These are phyloP conservation scores for Ophiostoma pallidulum DNA, from an alignment of 2,329 filamentous ascomycete genomes.

Conservation along the genomic window DNA sequence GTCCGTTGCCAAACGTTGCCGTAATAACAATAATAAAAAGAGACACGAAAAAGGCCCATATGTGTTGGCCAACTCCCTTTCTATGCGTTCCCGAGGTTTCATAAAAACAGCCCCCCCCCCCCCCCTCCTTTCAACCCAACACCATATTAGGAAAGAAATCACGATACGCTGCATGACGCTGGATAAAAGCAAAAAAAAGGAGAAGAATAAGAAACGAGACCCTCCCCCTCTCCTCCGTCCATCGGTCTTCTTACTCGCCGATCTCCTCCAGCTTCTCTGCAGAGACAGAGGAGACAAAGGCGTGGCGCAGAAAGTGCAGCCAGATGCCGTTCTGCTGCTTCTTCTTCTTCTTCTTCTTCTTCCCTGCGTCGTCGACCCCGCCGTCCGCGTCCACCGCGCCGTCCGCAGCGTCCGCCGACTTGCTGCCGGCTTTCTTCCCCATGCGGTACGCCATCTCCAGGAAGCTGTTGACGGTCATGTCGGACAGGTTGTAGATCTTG, in stretches of 20 bases:
- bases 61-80: too few relatives aligned
- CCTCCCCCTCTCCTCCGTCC: too few relatives aligned
- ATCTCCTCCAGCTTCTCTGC: conserved; percentile 51
- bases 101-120: too few relatives aligned
- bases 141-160: neutral
- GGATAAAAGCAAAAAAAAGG: neutral
- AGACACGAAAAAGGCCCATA: too few relatives aligned
- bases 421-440: conserved; percentile 36
- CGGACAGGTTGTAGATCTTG: conserved; percentile 61
- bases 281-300: conserved; percentile 67
- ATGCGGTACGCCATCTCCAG: conserved; percentile 74
- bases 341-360: conserved; percentile 39
- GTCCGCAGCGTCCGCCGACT: conserved; percentile 17
- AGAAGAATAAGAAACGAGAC: neutral
- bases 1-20: too few relatives aligned
- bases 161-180: too few relatives aligned
- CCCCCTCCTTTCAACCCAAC: too few relatives aligned
- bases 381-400: conserved; percentile 21
- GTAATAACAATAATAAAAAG: too few relatives aligned
- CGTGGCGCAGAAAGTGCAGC: conserved; percentile 66
- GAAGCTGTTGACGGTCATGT: conserved; percentile 77
- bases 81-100: too few relatives aligned
- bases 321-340: conserved; percentile 58
- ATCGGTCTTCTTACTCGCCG: too few relatives aligned
- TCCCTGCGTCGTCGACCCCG: conserved; percentile 20